A percentile compares a stretch with the other conserved stretches of the same genome.
Evolutionary conservation across 2,329 filamentous ascomycete genomes (phyloP).

Genomic region (Ceratocystis huliohia): DNA sequence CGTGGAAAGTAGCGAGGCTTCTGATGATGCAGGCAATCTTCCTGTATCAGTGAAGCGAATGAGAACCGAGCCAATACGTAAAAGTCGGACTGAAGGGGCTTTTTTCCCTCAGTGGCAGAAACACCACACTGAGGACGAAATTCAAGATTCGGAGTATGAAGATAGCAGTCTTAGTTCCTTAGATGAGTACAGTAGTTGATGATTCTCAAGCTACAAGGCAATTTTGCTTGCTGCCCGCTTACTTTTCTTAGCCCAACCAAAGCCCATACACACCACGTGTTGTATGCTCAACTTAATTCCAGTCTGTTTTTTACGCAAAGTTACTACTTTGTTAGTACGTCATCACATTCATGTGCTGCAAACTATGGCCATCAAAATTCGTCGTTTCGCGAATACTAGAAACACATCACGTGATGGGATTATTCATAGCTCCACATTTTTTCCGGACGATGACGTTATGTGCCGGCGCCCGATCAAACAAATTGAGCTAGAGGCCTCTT

Average conservation of each 20-base stretch:
- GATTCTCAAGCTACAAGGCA: neutral
- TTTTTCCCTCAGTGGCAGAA: neutral
- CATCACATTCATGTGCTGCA: neutral
- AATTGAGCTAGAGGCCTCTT: neutral
- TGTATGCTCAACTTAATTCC: too few species aligned
- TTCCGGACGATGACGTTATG: constrained; percentile 5
- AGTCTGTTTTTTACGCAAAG: too few species aligned
- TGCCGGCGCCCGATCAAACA: neutral
- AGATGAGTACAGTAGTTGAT: neutral
- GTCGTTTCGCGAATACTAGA: too few species aligned
- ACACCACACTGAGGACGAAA: neutral
- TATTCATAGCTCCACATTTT: neutral
- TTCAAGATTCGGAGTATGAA: constrained; percentile 10
- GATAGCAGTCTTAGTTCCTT: neutral
- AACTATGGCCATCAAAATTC: neutral
- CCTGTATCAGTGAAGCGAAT: neutral
- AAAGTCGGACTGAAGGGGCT: too few species aligned
- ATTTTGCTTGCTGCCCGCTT: neutral
- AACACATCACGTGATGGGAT: neutral
- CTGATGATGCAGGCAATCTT: neutral
- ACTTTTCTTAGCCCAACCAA: neutral
- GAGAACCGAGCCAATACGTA: neutral
- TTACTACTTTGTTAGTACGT: too few species aligned
- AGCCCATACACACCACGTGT: too few species aligned
- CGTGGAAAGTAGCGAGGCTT: neutral